These are phyloP conservation scores for Paraglomus occultum DNA, from an alignment of 192 early-diverging fungal species.

Conservation along the genomic window DNA sequence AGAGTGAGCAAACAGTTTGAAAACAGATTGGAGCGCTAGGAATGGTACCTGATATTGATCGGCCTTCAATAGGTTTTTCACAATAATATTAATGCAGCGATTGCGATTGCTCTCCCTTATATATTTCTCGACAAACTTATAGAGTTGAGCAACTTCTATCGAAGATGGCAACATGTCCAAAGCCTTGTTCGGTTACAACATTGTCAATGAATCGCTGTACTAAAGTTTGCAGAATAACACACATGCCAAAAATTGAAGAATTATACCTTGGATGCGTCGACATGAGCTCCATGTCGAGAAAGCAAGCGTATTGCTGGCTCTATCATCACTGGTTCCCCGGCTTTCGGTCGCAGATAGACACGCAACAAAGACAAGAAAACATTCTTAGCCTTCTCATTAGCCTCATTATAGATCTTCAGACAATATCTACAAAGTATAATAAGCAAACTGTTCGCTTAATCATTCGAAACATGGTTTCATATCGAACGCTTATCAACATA, in stretches of 20 bases:
- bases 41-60: constrained; percentile 59
- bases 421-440: constrained; percentile 51
- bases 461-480: no score
- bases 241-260: not conserved
- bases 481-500: constrained; percentile 30
- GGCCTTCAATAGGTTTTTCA: constrained; percentile 67
- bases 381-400: constrained; percentile 45
- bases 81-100: constrained; percentile 62
- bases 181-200: constrained; percentile 28
- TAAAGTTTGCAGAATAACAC: not conserved
- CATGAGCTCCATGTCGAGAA: constrained; percentile 62
- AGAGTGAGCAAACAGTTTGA: constrained; percentile 14
- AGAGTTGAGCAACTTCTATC: constrained; percentile 43
- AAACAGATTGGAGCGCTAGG: not conserved
- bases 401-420: constrained; percentile 52
- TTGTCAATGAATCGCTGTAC: not conserved
- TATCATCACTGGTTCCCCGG: constrained; percentile 46
- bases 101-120: constrained; percentile 60
- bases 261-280: constrained; percentile 55
- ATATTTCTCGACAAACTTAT: constrained; percentile 61
- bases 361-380: constrained; percentile 65
- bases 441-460: not conserved
- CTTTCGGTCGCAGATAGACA: constrained; percentile 56
- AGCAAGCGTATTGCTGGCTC: constrained; percentile 60
- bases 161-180: constrained; percentile 43